Conservation (phyloP, 148 eudicot species). For the Vaccinium corymbosum region DNA sequence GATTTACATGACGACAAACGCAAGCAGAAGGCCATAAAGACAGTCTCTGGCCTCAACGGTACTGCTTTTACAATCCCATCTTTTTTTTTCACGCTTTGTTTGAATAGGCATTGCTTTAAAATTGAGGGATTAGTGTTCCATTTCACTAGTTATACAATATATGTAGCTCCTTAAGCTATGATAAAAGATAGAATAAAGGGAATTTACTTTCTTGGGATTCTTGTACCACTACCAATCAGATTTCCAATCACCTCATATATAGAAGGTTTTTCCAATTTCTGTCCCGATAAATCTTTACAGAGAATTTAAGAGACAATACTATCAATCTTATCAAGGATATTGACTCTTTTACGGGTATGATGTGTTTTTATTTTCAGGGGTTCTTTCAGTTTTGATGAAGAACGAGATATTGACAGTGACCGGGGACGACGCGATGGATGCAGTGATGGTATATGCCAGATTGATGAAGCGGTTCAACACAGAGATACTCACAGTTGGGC, state of each 20-base stretch:
- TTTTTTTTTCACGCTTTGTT: background rate
- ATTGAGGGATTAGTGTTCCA: too few species aligned
- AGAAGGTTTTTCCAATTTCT: too few species aligned
- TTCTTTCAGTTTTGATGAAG: too few species aligned
- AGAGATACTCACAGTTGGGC: conserved; percentile 18
- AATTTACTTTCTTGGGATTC: background rate
- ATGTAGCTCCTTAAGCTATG: too few species aligned
- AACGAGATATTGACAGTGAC: too few species aligned
- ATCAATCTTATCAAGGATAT: too few species aligned
- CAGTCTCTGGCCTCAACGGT: conserved; percentile 58
- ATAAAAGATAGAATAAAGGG: background rate
- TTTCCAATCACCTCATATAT: background rate
- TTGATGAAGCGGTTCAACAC: conserved; percentile 17
- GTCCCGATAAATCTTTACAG: too few species aligned
- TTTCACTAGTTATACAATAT: too few species aligned
- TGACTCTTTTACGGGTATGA: too few species aligned
- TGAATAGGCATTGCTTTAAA: background rate
- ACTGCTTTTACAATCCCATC: conserved; percentile 1
- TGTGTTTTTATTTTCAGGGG: too few species aligned
- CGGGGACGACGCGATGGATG: too few species aligned
- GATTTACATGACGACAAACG: conserved; percentile 57
- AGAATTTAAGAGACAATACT: too few species aligned
- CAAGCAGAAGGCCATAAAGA: conserved; percentile 77
- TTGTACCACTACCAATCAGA: background rate
- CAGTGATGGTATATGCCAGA: background rate